Evolutionary conservation across 2,329 filamentous ascomycete species (phyloP).

Genomic region (Pseudogymnoascus destructans): DNA sequence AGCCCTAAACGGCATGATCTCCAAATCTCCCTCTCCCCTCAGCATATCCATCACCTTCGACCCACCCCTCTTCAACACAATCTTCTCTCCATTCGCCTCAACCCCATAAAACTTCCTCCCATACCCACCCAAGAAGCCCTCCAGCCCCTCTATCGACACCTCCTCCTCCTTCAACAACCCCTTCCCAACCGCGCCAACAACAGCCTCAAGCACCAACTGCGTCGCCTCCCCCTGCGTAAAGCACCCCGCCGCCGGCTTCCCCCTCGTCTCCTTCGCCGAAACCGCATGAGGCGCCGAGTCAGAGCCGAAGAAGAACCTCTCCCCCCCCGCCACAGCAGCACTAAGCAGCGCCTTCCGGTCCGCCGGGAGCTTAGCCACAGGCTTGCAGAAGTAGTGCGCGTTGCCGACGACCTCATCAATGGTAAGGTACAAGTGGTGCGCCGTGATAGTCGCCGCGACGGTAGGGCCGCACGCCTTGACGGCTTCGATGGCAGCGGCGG

Average conservation of each 20-base stretch:
- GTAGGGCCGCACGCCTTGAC: constrained; percentile 64
- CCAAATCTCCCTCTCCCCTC: constrained; percentile 37
- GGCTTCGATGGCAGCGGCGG: constrained; percentile 64
- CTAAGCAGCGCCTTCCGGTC: constrained; percentile 37
- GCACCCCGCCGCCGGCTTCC: constrained; percentile 53
- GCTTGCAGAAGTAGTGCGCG: constrained; percentile 61
- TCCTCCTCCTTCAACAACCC: constrained; percentile 38
- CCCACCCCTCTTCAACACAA: constrained; percentile 18
- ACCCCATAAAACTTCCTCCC: constrained; percentile 41
- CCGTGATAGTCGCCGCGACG: constrained; percentile 72
- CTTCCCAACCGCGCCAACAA: constrained; percentile 47
- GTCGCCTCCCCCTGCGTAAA: constrained; percentile 65
- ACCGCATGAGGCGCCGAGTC: constrained; percentile 52
- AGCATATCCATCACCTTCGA: constrained; percentile 33
- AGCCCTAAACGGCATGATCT: constrained; percentile 53
- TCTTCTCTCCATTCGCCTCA: constrained; percentile 16
- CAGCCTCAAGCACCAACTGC: constrained; percentile 48
- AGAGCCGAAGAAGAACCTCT: constrained; percentile 56
- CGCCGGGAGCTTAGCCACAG: constrained; percentile 36
- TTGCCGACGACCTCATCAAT: constrained; percentile 61
- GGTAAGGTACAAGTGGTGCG: constrained; percentile 72
- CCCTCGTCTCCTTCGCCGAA: constrained; percentile 44
- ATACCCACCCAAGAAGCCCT: constrained; percentile 39
- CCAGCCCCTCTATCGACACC: constrained; percentile 41
- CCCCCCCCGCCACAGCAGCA: constrained; percentile 43